Percentiles rank a stretch among this genome's conserved stretches.
phyloP scores from a whole-genome alignment of 2,329 filamentous ascomycete species.

The Chaetomiaceae sp. region DNA sequence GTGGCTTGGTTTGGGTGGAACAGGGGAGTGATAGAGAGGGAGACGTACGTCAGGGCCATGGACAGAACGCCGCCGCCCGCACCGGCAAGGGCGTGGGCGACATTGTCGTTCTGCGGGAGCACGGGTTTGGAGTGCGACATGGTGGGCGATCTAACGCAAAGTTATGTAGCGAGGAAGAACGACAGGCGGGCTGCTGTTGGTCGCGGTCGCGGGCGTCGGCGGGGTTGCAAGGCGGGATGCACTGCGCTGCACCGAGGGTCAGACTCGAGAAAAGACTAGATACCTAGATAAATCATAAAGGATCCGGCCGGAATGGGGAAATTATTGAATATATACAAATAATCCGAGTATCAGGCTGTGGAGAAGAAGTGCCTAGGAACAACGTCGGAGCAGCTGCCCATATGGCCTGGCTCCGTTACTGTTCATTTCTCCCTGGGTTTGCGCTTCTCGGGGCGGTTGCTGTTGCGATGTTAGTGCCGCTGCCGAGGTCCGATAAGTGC shows the following conservation, averaged over 20 bases:
- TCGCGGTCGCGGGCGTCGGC: neutral
- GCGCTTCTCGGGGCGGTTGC: conserved; percentile 2
- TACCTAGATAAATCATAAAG: no score
- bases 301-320: neutral
- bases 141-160: conserved; percentile 2
- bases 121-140: conserved; percentile 51
- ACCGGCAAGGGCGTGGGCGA: conserved; percentile 89
- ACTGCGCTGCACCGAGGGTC: conserved; percentile 3
- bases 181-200: no score
- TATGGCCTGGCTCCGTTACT: neutral
- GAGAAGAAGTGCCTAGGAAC: neutral
- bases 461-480: conserved; percentile 12
- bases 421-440: conserved; percentile 3
- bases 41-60: conserved; percentile 86
- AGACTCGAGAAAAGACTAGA: neutral
- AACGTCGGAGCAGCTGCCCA: neutral
- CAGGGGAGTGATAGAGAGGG: conserved; percentile 4
- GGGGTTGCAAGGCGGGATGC: neutral
- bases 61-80: conserved; percentile 91
- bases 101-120: conserved; percentile 88
- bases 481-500: conserved; percentile 25
- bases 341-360: neutral
- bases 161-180: no score
- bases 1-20: neutral
- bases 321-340: neutral